Evolutionary conservation across 2,329 filamentous ascomycete genomes (phyloP), one percentile per base, ranked within the genome.

Genomic region (Fusarium globosum): DNA sequence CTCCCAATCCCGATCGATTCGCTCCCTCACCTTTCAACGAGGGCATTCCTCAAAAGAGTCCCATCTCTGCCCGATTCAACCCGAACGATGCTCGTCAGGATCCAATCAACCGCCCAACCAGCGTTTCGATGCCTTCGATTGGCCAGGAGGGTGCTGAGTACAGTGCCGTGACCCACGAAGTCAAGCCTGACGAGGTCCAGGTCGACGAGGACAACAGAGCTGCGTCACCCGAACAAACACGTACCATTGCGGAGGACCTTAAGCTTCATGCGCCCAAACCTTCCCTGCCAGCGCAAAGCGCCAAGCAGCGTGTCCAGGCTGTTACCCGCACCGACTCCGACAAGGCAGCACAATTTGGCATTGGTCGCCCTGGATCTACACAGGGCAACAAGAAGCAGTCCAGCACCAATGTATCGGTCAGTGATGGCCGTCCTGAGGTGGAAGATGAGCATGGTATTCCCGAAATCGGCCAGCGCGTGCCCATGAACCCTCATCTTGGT

Each of bases 321-420:
- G 95, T 98, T 69, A 98, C 96, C 39, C 92, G 94, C 75, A 98
- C 95, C 75, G 95, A 98, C 83, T 97, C 94, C n/a, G 90, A 92
- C 53, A 91, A 92, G 80, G 95, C 94, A 69, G 94, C 94, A 23
- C 90, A 93, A n/a, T 94, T 92, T 69, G 95, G 95, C 71, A 90
- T 97, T 79, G 94, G 94, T 72, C 92, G 91, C 64, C 86, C 90
- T 43, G 87, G 61, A 78, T 88, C 65, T 77, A 81, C 74, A 80
- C 77, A 86, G 36, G 89, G 88, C 73, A 82, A 92, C 68, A 90
- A 89, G 81, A 90, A 92, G 81, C 89, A 92, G 73, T 90, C 90
- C 74, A 86, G 88, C 36, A 94, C 90, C 79, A 87, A 82, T 46
- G 86, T 88, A 58, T 80, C 86, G 42, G 87, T 87, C 46, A 85